phyloP scores from a whole-genome alignment of 495 filamentous ascomycete species.

The Xylaria venustula region DNA sequence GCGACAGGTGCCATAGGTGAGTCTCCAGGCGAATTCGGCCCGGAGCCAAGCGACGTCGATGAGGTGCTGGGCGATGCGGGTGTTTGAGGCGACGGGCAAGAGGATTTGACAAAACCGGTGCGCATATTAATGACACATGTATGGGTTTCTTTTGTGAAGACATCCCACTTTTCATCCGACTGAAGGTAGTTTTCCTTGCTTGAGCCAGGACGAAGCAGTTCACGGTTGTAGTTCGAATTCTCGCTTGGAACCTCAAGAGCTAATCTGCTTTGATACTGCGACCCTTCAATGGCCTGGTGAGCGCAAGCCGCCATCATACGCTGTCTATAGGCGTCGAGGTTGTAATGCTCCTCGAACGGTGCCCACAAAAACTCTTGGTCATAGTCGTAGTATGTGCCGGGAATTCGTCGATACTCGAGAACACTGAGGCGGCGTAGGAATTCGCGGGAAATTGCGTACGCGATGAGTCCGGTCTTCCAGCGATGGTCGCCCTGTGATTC shows the following conservation, averaged over 20 bases:
- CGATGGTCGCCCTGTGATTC: too few species aligned
- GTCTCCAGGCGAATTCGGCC: too few species aligned
- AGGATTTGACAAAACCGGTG: too few species aligned
- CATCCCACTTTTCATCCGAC: conserved; percentile 20
- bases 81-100: too few species aligned
- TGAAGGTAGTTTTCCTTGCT: not conserved
- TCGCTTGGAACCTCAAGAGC: conserved; percentile 28
- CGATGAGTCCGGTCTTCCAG: conserved; percentile 23
- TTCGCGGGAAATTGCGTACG: conserved; percentile 24
- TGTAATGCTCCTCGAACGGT: conserved; percentile 21
- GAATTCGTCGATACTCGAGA: conserved; percentile 7
- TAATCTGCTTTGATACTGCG: conserved; percentile 19
- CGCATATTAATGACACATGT: not conserved
- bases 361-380: conserved; percentile 16
- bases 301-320: conserved; percentile 23
- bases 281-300: conserved; percentile 24
- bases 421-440: conserved; percentile 24
- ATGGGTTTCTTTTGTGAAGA: not conserved
- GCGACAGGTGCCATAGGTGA: too few species aligned
- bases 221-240: conserved; percentile 16
- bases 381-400: not conserved
- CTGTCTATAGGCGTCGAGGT: conserved; percentile 23
- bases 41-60: too few species aligned
- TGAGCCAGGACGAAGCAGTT: not conserved
- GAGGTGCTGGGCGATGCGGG: too few species aligned